Evolutionary conservation across 768 basidiomycete species (phyloP), one percentile per base, ranked within the genome.

Genomic region (Lanmaoa rubissima): DNA sequence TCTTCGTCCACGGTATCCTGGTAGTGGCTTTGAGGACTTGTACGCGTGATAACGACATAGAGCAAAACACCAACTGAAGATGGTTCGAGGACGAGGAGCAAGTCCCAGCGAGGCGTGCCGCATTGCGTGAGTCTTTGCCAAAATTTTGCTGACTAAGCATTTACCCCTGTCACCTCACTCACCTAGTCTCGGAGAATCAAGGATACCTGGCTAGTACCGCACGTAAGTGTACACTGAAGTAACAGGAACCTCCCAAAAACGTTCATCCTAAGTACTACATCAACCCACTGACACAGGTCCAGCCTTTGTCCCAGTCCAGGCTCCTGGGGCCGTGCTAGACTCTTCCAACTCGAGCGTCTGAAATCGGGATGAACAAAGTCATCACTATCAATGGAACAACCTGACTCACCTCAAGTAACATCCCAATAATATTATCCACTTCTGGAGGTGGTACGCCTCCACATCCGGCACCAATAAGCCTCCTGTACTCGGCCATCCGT

Each of bases 381-480:
- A 26, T 57, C 24, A 9, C 14, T 13, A 14, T 13, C 16, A 26
- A 13, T 19, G 5, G 6, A 38, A 42, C 17, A 32, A 58, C 51
- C 3, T 12, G 24, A 66, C 81, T 50, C 60, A 90, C 91, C 83
- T 96, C 92, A 17, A 94, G 78, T 41, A 98, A 74, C 79, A 90
- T 88, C 26, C 84, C 85, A 57, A 97, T 78, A 5, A 94, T 87
- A 57, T 83, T 82, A 65, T 98, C 95, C 38, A 98, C 90, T 59
- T 98, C 94, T n/a, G 84, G 78, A 2, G 89, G 84, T 3, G 88
- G 82, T 32, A 94, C 82, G 0, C 92, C 90, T 24, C 93, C 93
- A 74, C 92, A 96, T 0, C 92, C 94, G 16, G 92, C 87, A 34
- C 89, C 88, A 64, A 99, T 94, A 50, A 99, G 72, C 59, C 87